Evolutionary conservation across 83 land plant species (phyloP).

Genomic region (Diphasiastrum complanatum): DNA sequence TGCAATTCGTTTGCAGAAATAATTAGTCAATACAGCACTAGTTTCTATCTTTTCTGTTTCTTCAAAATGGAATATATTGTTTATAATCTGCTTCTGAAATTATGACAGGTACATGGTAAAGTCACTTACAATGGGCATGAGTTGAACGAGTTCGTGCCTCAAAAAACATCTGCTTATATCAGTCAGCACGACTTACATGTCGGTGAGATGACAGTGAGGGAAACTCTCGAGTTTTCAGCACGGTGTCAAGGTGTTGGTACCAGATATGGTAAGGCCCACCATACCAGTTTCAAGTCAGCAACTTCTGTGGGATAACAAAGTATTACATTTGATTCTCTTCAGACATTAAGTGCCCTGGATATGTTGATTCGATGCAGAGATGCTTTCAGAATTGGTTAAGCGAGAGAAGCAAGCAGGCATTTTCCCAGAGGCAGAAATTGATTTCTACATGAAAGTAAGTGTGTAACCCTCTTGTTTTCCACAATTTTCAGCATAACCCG

Average conservation of each 20-base stretch:
- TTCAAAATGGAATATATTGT: no score
- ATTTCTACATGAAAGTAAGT: constrained; percentile 53
- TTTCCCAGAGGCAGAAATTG: constrained; percentile 51
- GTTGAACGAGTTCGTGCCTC: background rate
- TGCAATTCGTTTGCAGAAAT: background rate
- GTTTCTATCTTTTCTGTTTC: no score
- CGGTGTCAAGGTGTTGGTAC: background rate
- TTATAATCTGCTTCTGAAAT: no score
- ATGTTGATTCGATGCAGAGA: constrained; percentile 35
- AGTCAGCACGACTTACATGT: no score
- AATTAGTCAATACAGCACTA: background rate
- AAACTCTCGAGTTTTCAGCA: background rate
- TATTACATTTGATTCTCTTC: no score
- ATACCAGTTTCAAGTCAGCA: no score
- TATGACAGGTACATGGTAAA: background rate
- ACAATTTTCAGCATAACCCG: no score
- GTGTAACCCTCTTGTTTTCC: background rate
- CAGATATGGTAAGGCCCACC: no score
- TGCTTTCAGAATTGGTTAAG: constrained; percentile 42
- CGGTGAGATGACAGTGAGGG: no score
- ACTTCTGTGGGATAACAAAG: no score
- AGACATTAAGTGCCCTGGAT: background rate
- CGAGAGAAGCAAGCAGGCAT: constrained; percentile 55
- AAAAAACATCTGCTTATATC: background rate
- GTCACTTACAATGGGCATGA: background rate